These are phyloP conservation scores for Fomitopsis palustris DNA, from an alignment of 1,284 basidiomycete genomes.

Conservation along the genomic window DNA sequence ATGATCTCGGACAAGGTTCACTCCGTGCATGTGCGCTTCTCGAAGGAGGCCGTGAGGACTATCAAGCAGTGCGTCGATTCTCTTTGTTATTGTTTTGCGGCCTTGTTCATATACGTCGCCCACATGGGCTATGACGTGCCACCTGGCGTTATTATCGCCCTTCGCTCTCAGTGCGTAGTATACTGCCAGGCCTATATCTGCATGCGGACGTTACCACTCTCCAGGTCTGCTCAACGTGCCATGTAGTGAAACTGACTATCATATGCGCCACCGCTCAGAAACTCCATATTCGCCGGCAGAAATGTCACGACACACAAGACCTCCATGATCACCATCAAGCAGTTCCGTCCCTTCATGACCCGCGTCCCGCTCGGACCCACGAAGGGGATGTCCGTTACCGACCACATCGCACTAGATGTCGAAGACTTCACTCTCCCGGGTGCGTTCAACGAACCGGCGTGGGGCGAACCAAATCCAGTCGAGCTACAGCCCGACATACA, in stretches of 20 bases:
- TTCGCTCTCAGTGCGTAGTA: too few species aligned
- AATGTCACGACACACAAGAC: conserved; percentile 31
- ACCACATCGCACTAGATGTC: conserved; percentile 48
- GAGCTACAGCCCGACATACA: conserved; percentile 35
- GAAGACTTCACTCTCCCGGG: conserved; percentile 35
- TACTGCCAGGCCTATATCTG: not conserved
- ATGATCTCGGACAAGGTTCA: conserved; percentile 39
- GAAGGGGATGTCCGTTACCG: conserved; percentile 30
- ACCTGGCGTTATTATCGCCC: not conserved
- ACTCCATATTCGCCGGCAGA: conserved; percentile 15
- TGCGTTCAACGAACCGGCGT: conserved; percentile 37
- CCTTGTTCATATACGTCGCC: not conserved
- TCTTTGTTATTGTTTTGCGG: not conserved
- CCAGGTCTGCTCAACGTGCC: too few species aligned
- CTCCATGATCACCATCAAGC: conserved; percentile 35
- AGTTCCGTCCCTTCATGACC: conserved; percentile 44
- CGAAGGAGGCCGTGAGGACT: conserved; percentile 30
- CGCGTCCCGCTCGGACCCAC: conserved; percentile 40
- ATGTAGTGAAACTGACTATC: too few species aligned
- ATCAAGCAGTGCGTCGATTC: conserved; percentile 29
- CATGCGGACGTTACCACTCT: not conserved
- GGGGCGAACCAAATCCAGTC: conserved; percentile 44
- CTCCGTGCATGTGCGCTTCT: conserved; percentile 37
- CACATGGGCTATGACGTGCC: not conserved
- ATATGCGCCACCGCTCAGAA: not conserved